A percentile compares a stretch with the other conserved stretches of the same genome.
phyloP scores from a whole-genome alignment of 2,329 filamentous ascomycete species.

The Pestalotiopsis sp. region DNA sequence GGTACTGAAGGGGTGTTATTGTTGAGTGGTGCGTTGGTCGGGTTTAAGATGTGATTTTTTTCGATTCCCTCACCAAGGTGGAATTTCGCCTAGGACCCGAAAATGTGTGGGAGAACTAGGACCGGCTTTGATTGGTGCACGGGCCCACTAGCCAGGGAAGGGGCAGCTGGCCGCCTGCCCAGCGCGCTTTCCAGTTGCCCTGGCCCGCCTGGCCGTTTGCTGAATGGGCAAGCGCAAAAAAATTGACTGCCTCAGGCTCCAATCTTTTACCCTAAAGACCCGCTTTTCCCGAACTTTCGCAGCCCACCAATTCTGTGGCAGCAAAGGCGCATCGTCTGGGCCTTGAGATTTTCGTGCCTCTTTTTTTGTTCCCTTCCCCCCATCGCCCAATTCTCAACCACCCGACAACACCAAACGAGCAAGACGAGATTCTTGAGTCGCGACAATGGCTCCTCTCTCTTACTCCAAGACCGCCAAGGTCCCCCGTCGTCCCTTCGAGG shows the following conservation, averaged over 20 bases:
- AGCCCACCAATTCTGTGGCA: conserved; percentile 10
- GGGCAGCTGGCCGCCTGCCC: neutral
- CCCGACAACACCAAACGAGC: conserved; percentile 12
- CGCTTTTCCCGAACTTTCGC: conserved; percentile 11
- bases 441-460: conserved; percentile 58
- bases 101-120: conserved; percentile 5
- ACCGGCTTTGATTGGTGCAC: neutral
- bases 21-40: conserved; percentile 19
- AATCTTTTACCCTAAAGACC: conserved; percentile 10
- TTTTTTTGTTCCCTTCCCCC: conserved; percentile 2
- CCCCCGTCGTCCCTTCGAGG: conserved; percentile 97
- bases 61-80: conserved; percentile 12
- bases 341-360: neutral
- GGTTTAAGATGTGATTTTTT: conserved; percentile 12
- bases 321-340: neutral
- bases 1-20: conserved; percentile 21
- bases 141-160: neutral
- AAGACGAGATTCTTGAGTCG: conserved; percentile 19
- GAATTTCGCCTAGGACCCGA: conserved; percentile 15
- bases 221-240: neutral
- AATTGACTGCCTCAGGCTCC: conserved; percentile 4
- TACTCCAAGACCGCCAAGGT: conserved; percentile 99
- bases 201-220: neutral
- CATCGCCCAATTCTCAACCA: conserved; percentile 11
- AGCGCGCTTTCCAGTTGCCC: neutral